phyloP scores from a whole-genome alignment of 78 protist species.

The Dictyostelium firmibasis region DNA sequence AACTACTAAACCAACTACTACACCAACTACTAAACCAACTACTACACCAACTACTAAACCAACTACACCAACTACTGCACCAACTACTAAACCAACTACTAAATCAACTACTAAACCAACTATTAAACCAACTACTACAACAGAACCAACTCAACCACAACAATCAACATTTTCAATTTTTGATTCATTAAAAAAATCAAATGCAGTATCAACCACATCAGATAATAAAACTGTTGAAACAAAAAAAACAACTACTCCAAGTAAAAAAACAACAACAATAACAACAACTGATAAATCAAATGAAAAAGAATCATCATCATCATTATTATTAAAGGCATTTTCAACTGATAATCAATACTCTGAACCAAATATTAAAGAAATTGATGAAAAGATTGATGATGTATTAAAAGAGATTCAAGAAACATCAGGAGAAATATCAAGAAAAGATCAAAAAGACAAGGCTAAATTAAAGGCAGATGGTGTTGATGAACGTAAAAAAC shows the following conservation, averaged over 20 bases:
- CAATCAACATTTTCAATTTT: conserved; percentile 7
- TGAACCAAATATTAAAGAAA: not conserved
- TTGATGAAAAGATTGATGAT: not conserved
- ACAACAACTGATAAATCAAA: not conserved
- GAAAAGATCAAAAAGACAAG: conserved; percentile 17
- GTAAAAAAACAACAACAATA: conserved; percentile 5
- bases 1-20: no score
- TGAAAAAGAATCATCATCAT: no score
- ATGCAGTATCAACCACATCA: not conserved
- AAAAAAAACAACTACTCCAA: not conserved
- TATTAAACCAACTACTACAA: not conserved
- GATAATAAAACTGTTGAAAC: not conserved
- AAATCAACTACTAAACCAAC: no score
- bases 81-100: not conserved
- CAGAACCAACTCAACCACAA: not conserved
- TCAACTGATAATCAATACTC: not conserved
- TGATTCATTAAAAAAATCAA: conserved; percentile 1
- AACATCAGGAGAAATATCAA: not conserved
- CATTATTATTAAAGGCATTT: conserved; percentile 28
- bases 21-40: no score
- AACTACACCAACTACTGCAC: not conserved
- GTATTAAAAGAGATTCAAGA: not conserved
- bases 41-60: not conserved
- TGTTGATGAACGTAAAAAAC: not conserved
- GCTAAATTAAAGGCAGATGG: not conserved